Evolutionary conservation across 192 early-diverging fungal species (phyloP).

Genomic region (Coemansia sp.): DNA sequence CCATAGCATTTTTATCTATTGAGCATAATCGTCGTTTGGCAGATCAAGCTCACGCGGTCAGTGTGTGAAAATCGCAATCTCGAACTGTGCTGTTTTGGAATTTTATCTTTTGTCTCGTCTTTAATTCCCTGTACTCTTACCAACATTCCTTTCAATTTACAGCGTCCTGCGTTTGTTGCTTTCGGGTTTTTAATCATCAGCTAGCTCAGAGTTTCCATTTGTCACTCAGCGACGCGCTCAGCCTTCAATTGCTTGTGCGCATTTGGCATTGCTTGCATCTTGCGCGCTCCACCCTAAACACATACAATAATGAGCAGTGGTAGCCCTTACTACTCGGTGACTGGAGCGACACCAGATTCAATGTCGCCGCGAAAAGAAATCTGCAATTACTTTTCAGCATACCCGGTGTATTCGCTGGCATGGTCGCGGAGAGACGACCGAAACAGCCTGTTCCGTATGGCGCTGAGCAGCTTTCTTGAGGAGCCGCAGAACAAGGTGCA

Average conservation of each 20-base stretch:
- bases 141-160: not conserved
- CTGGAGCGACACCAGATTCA: conserved; percentile 31
- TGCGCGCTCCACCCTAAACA: not conserved
- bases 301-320: conserved; percentile 41
- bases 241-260: not conserved
- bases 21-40: too few species aligned
- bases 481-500: conserved; percentile 66
- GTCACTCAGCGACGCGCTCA: not conserved
- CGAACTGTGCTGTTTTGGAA: too few species aligned
- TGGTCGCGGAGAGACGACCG: conserved; percentile 69
- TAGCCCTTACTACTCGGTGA: conserved; percentile 41
- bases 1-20: not conserved
- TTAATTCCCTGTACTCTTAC: not conserved
- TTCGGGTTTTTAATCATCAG: not conserved
- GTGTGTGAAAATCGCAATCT: too few species aligned
- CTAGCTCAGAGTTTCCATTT: not conserved
- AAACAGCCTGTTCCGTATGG: conserved; percentile 71
- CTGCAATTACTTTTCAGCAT: conserved; percentile 79
- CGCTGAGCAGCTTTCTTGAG: conserved; percentile 79
- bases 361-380: conserved; percentile 69
- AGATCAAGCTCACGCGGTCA: too few species aligned
- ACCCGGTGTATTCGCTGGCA: conserved; percentile 85
- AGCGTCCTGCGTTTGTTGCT: not conserved
- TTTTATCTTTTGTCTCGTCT: not conserved
- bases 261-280: not conserved